Percentiles rank a stretch among this genome's conserved stretches.
phyloP scores from a whole-genome alignment of 169 alveolate species.

The Plasmodium sp. region DNA sequence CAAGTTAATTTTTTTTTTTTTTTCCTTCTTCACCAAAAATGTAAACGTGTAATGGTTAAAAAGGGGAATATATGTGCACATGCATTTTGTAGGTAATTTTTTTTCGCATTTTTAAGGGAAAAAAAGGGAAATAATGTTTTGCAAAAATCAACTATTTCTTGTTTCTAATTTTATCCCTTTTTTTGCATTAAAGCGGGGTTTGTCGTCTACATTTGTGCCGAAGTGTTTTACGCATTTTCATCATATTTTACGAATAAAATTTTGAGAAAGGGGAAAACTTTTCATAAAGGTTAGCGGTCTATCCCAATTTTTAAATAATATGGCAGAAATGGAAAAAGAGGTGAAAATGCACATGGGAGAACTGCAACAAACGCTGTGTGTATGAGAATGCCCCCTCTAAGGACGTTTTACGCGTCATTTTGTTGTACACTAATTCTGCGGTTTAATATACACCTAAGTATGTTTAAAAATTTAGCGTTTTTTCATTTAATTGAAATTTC shows the following conservation, averaged over 20 bases:
- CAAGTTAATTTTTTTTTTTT: background rate
- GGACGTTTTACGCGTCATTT: background rate
- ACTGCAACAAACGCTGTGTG: background rate
- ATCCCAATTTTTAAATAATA: background rate
- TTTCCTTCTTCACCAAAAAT: background rate
- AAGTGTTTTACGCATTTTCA: background rate
- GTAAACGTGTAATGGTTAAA: constrained; percentile 3
- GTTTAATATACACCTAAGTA: background rate
- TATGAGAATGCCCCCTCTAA: background rate
- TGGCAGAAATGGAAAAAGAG: background rate
- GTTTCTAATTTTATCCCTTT: background rate
- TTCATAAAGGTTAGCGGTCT: background rate
- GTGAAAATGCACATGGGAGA: background rate
- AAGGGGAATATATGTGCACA: constrained; percentile 11
- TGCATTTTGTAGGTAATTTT: constrained; percentile 7
- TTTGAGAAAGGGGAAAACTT: background rate
- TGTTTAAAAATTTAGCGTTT: background rate
- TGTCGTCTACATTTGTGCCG: background rate
- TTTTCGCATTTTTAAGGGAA: constrained; percentile 4
- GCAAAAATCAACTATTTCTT: constrained; percentile 5
- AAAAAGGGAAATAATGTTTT: constrained; percentile 16
- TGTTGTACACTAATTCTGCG: background rate
- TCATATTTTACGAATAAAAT: background rate
- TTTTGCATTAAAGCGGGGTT: background rate
- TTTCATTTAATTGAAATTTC: background rate